These are phyloP conservation scores for Linnemannia exigua DNA, from an alignment of 192 early-diverging fungal species.

Conservation along the genomic window DNA sequence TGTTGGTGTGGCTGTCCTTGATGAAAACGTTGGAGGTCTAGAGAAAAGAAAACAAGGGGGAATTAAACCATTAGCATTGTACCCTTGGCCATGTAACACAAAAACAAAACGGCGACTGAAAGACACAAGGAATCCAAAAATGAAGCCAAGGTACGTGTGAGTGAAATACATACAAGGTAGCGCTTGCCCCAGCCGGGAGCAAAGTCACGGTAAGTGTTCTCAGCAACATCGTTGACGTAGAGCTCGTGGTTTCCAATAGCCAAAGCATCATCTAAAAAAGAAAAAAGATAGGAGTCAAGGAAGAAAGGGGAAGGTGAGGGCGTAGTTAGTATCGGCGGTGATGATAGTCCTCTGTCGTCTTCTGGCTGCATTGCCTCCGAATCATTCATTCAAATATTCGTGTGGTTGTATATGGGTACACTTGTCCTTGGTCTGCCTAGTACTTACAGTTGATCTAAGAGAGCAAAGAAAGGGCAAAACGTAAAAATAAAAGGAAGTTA, in stretches of 20 bases:
- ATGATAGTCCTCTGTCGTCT: not conserved
- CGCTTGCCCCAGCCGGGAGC: conserved; percentile 48
- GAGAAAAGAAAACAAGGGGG: not conserved
- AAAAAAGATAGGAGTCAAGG: not conserved
- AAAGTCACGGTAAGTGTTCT: conserved; percentile 49
- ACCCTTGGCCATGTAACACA: not conserved
- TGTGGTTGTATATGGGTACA: not conserved
- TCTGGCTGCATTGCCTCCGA: not conserved
- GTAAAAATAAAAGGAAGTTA: not conserved
- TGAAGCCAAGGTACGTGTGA: not conserved
- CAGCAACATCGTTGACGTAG: conserved; percentile 34
- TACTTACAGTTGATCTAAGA: conserved; percentile 32
- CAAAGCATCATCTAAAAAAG: conserved; percentile 30
- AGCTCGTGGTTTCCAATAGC: conserved; percentile 52
- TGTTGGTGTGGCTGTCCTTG: conserved; percentile 49
- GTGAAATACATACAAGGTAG: conserved; percentile 18
- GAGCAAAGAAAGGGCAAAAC: not conserved
- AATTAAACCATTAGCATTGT: not conserved
- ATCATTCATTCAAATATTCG: not conserved
- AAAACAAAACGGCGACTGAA: not conserved
- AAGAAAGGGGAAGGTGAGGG: no score
- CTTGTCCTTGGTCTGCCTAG: not conserved
- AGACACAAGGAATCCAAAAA: not conserved
- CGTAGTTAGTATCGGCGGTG: not conserved
- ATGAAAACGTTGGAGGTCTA: conserved; percentile 52